Conservation (phyloP, 2,329 filamentous ascomycete genomes). For the Epichloe festucae region DNA sequence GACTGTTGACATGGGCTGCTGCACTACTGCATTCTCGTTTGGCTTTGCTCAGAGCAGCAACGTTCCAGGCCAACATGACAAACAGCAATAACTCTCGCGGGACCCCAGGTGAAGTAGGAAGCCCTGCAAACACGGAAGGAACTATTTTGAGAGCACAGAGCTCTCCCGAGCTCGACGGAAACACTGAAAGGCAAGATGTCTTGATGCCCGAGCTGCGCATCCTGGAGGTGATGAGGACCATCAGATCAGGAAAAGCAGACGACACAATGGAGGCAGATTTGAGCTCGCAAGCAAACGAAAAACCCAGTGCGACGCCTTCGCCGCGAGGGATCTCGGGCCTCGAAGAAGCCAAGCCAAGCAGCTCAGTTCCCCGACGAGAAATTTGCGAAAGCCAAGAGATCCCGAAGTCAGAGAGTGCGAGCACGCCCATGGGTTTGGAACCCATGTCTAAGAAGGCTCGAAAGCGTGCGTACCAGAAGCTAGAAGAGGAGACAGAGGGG, state of each 20-base stretch:
- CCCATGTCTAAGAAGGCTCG: not conserved
- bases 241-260: not conserved
- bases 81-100: not conserved
- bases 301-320: not conserved
- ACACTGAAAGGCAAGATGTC: not conserved
- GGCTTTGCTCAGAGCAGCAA: not conserved
- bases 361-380: no score
- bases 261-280: not conserved
- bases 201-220: not conserved
- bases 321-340: not conserved
- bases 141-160: not conserved
- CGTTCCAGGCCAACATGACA: not conserved
- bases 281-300: not conserved
- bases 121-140: not conserved
- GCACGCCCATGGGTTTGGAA: not conserved
- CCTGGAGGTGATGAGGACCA: not conserved
- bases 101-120: not conserved
- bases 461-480: constrained; percentile 1
- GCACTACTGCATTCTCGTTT: not conserved
- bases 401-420: not conserved
- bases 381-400: not conserved
- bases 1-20: no score
- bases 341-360: not conserved
- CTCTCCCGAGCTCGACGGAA: not conserved
- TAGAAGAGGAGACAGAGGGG: not conserved